These are phyloP conservation scores for Bipolaris victoriae DNA, from an alignment of 2,329 filamentous ascomycete species.

Conservation along the genomic window DNA sequence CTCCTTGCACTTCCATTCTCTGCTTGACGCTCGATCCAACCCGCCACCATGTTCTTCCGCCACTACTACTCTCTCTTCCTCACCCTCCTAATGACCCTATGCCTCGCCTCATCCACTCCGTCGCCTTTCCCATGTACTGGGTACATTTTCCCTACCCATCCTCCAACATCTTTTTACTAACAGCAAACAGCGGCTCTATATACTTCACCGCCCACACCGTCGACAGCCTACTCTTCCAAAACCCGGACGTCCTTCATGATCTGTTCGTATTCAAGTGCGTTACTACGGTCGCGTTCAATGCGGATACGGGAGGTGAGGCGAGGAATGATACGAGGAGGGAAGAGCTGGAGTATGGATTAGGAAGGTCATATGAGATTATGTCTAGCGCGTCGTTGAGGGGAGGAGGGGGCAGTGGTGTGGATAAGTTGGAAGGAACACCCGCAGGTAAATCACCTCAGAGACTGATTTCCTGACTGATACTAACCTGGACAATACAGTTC, in stretches of 20 bases:
- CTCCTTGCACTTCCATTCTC: not conserved
- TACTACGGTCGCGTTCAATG: constrained; percentile 34
- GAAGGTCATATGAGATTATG: constrained; percentile 34
- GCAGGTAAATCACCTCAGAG: not conserved
- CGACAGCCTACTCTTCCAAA: constrained; percentile 38
- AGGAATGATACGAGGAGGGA: constrained; percentile 22
- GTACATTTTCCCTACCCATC: not conserved
- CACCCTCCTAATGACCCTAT: not conserved
- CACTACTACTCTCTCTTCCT: constrained; percentile 5
- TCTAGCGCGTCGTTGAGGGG: constrained; percentile 5
- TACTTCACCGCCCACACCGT: constrained; percentile 38
- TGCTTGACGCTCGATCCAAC: not conserved
- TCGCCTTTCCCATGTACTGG: constrained; percentile 18
- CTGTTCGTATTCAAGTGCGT: constrained; percentile 37
- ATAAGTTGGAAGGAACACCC: constrained; percentile 2
- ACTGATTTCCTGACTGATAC: not conserved
- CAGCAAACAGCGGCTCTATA: constrained; percentile 30
- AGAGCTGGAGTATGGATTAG: constrained; percentile 32
- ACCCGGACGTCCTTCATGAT: constrained; percentile 38
- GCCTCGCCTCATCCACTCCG: not conserved
- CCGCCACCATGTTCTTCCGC: constrained; percentile 2
- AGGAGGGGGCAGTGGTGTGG: not conserved
- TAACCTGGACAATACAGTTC: not conserved
- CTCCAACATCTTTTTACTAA: not conserved
- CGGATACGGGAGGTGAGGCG: constrained; percentile 29